phyloP scores from a whole-genome alignment of 345 rosid species.

The Luvunga scandens region DNA sequence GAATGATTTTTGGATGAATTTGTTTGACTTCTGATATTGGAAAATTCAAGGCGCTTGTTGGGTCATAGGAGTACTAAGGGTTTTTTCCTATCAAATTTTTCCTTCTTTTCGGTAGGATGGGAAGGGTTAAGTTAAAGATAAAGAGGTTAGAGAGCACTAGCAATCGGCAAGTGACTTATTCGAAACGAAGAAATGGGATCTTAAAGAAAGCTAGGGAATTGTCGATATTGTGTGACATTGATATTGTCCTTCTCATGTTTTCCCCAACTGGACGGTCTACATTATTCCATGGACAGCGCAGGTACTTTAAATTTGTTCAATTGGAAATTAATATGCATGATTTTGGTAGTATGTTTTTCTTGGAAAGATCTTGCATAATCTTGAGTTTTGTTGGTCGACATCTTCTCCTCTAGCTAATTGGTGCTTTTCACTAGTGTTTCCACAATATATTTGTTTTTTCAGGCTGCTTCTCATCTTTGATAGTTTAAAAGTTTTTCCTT shows the following conservation, averaged over 20 bases:
- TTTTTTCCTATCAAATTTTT: slow-evolving; percentile 1
- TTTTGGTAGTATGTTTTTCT: background rate
- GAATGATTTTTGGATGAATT: background rate
- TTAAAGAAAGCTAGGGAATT: slow-evolving; percentile 90
- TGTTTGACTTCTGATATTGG: background rate
- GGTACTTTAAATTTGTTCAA: slow-evolving; percentile 34
- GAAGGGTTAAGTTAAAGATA: slow-evolving; percentile 84
- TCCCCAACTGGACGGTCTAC: slow-evolving; percentile 62
- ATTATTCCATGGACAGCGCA: slow-evolving; percentile 67
- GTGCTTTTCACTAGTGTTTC: background rate
- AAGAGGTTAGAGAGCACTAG: slow-evolving; percentile 76
- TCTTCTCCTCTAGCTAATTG: background rate
- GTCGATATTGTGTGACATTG: slow-evolving; percentile 81
- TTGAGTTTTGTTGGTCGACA: background rate
- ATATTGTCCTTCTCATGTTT: slow-evolving; percentile 82
- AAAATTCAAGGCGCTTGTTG: background rate
- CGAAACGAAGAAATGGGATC: slow-evolving; percentile 80
- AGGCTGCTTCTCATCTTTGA: background rate
- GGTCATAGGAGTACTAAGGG: background rate
- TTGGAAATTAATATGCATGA: background rate
- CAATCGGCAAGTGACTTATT: slow-evolving; percentile 76
- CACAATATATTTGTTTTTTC: background rate
- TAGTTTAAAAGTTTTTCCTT: background rate
- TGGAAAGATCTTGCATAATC: background rate
- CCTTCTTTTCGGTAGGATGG: slow-evolving; percentile 47